Base-by-base conservation (phyloP, 2,329 filamentous ascomycete genomes). In the Colletotrichum sp. region DNA sequence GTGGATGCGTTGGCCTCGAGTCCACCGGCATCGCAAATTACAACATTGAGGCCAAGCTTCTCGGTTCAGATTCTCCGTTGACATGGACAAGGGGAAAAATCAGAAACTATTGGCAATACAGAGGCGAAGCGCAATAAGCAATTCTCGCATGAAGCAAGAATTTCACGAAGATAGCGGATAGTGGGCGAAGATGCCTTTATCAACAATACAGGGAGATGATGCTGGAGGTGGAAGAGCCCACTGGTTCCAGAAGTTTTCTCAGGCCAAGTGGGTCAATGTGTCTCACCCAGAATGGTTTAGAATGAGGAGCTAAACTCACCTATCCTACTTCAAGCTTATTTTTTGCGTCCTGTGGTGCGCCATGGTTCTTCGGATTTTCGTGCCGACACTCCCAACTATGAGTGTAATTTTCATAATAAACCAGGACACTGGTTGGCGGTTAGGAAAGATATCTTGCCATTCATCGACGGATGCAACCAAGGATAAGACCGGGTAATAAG, bases 321-420 rank as follows among this genome's bases (percentile, higher is more conserved):
- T 49, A 49, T 24, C 32, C 32, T 26, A 28, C 73, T 69, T 76
- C 64, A 73, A 73, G 59, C 69, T 60, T 69, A 76, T 30, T 62
- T 66, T 55, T 57, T 34, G 15, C 24, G 32, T 28, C 10, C 12
- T 39, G 63, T 30, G 15, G 16, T 15, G 34, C 2, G 26, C 30
- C 39, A 32, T 39, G 34, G 39, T 32, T n/a, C 12, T 26, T 34
- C 44, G 73, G 70, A 49, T 9, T 49, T 10, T 12, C 13, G 64
- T 49, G 32, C 63, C 70, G 73, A 63, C n/a, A 63, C 26, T 44
- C 62, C 62, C 21, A 39, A 26, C 30, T 64, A 44, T 18, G 32
- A 36, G 30, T 21, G 24, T 26, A 34, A 15, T 24, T 62, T n/a
- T 62, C 30, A 62, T 13, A 18, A 32, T 6, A 36, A 16, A 64